Percentiles rank a stretch among this genome's conserved stretches.
phyloP scores from a whole-genome alignment of 495 filamentous ascomycete species.

The Daldinia vernicosa region DNA sequence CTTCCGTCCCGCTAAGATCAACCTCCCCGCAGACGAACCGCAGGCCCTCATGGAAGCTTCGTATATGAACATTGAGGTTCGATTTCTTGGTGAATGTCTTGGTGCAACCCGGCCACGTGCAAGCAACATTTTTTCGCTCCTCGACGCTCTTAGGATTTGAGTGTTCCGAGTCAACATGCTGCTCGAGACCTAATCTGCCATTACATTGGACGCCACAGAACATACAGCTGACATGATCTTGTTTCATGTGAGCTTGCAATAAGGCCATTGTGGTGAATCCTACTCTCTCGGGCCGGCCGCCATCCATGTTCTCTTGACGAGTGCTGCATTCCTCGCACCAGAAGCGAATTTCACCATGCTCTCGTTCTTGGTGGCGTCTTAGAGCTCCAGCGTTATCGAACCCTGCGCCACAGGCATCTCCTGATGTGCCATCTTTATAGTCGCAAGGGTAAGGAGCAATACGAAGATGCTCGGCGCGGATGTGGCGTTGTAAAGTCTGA shows the following conservation, averaged over 20 bases:
- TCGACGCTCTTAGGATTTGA: slow-evolving; percentile 63
- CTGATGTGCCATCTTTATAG: slow-evolving; percentile 63
- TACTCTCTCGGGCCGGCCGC: slow-evolving; percentile 45
- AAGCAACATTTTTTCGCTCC: slow-evolving; percentile 69
- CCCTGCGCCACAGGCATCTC: slow-evolving; percentile 67
- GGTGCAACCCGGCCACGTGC: slow-evolving; percentile 70
- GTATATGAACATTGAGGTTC: slow-evolving; percentile 81
- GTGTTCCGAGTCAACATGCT: slow-evolving; percentile 76
- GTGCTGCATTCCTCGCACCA: slow-evolving; percentile 73
- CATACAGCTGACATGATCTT: slow-evolving; percentile 75
- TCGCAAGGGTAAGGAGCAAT: slow-evolving; percentile 73
- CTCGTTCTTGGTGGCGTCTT: slow-evolving; percentile 71
- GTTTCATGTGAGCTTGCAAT: slow-evolving; percentile 74
- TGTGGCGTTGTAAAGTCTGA: slow-evolving; percentile 83
- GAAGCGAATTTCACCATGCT: slow-evolving; percentile 74
- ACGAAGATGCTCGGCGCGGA: slow-evolving; percentile 74
- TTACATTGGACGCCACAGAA: slow-evolving; percentile 73
- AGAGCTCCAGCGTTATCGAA: slow-evolving; percentile 77
- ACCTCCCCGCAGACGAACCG: slow-evolving; percentile 77
- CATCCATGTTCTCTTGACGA: slow-evolving; percentile 35
- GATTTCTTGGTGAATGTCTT: slow-evolving; percentile 78
- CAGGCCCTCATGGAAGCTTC: slow-evolving; percentile 74
- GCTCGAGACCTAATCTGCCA: slow-evolving; percentile 67
- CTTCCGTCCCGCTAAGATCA: slow-evolving; percentile 65
- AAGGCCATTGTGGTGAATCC: slow-evolving; percentile 76